Evolutionary conservation across 257 asterid species (phyloP).

Genomic region (Solanum chaucha): DNA sequence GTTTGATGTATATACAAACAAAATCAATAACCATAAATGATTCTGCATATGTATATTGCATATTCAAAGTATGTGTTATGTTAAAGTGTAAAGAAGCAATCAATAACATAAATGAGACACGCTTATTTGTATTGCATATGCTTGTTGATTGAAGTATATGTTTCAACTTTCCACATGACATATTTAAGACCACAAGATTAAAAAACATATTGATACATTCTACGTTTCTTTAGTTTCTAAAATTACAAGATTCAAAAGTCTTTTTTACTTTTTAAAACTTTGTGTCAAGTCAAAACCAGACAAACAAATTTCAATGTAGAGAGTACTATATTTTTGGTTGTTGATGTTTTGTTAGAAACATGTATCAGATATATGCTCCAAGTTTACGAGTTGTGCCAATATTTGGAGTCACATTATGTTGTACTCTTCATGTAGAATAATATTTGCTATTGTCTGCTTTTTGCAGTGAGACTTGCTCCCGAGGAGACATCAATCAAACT

Average conservation of each 20-base stretch:
- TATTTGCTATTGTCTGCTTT: neutral
- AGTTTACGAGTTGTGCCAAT: neutral
- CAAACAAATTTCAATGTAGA: neutral
- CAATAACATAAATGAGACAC: neutral
- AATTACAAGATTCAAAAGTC: neutral
- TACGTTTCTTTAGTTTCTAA: neutral
- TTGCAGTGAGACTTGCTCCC: slow-evolving; percentile 95
- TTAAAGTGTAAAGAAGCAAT: neutral
- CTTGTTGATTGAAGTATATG: neutral
- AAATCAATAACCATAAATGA: neutral
- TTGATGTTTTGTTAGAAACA: neutral
- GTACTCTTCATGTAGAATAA: neutral
- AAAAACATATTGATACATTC: neutral
- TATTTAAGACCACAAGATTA: neutral
- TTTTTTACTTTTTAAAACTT: too few relatives aligned
- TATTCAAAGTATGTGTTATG: neutral
- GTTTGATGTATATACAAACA: neutral
- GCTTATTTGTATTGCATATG: neutral
- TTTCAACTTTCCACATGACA: neutral
- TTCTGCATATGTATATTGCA: neutral
- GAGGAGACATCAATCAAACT: slow-evolving; percentile 63
- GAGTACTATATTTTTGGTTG: neutral
- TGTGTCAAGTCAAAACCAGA: neutral
- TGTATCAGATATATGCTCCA: neutral
- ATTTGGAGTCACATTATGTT: neutral